These are phyloP conservation scores for Ormosia emarginata DNA, from an alignment of 306 rosid species.

Conservation along the genomic window DNA sequence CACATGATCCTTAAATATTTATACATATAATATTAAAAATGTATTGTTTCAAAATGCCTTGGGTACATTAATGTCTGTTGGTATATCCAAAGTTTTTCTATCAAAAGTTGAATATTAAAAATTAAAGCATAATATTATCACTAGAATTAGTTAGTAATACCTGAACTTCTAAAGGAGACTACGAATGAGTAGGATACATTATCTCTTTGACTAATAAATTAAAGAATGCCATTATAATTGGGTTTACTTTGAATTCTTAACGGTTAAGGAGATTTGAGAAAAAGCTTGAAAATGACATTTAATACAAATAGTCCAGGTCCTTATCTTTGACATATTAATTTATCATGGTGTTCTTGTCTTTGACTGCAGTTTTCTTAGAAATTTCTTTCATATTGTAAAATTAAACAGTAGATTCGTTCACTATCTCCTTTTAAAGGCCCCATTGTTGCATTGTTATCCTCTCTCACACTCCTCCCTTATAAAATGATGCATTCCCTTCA, in stretches of 20 bases:
- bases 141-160: background rate
- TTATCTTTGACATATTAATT: background rate
- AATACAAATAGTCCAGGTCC: no score
- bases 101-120: background rate
- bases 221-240: background rate
- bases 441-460: no score
- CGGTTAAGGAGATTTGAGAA: background rate
- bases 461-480: no score
- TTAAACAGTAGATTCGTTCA: no score
- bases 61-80: no score
- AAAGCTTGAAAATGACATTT: background rate
- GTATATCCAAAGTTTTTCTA: no score
- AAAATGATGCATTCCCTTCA: no score
- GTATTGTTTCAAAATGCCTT: no score
- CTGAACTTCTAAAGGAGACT: background rate
- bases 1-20: no score
- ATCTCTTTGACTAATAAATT: background rate
- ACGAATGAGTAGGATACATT: background rate
- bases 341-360: background rate
- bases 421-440: no score
- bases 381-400: background rate
- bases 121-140: background rate
- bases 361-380: background rate
- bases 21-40: no score
- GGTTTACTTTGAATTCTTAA: background rate